phyloP scores from a whole-genome alignment of 306 rosid genomes.

The Sophora flavescens region DNA sequence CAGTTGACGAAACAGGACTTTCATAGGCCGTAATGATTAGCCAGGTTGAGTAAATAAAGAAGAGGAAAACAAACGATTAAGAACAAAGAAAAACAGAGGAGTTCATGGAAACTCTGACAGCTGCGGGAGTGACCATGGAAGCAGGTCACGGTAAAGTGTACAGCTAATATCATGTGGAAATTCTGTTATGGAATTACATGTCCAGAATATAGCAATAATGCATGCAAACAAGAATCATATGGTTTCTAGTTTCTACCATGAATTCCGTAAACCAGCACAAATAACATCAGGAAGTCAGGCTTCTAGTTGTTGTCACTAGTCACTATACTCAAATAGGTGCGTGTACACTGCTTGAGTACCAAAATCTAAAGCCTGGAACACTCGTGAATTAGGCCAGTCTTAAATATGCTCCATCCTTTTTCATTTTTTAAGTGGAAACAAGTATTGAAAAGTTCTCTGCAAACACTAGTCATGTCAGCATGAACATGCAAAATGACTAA shows the following conservation, averaged over 20 bases:
- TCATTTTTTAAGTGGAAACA: neutral
- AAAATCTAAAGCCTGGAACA: neutral
- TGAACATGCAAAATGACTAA: conserved; percentile 30
- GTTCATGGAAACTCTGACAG: neutral
- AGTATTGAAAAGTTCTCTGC: conserved; percentile 35
- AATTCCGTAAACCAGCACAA: too few relatives aligned
- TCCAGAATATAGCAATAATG: neutral
- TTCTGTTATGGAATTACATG: neutral
- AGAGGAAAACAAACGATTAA: neutral
- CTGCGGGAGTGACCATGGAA: neutral
- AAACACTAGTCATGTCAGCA: neutral
- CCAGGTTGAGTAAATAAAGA: neutral
- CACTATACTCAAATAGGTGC: neutral
- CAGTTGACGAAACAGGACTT: neutral
- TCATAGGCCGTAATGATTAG: neutral
- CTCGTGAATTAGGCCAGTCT: neutral
- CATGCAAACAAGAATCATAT: conserved; percentile 3
- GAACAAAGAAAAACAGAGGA: neutral
- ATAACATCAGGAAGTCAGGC: neutral
- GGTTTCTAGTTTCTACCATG: neutral
- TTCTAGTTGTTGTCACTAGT: neutral
- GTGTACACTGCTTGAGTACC: neutral
- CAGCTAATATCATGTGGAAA: neutral
- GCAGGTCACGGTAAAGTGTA: neutral
- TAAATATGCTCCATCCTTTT: neutral